Conservation (phyloP, 352 stramenopile genomes). For the Phytophthora niederhauseri region DNA sequence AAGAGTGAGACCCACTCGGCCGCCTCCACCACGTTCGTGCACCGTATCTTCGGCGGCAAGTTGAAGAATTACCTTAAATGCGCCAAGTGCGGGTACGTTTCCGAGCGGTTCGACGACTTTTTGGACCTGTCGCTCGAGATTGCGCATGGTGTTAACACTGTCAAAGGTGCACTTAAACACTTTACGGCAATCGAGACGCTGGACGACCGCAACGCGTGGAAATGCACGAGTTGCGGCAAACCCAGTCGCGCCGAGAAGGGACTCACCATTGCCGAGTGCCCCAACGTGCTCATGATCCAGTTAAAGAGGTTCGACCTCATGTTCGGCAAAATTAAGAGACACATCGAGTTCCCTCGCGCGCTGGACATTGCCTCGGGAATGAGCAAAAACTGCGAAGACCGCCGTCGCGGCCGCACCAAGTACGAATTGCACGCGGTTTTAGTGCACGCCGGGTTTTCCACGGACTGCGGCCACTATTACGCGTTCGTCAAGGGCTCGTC, state of each 20-base stretch:
- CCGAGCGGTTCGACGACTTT: constrained; percentile 85
- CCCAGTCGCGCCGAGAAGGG: constrained; percentile 81
- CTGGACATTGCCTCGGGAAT: constrained; percentile 73
- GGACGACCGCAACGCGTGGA: constrained; percentile 87
- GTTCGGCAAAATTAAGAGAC: constrained; percentile 90
- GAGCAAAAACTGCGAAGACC: constrained; percentile 59
- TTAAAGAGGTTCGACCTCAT: constrained; percentile 92
- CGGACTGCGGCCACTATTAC: constrained; percentile 92
- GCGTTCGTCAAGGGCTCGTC: constrained; percentile 89
- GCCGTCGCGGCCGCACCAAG: constrained; percentile 50
- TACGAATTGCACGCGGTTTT: constrained; percentile 87
- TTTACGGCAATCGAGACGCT: constrained; percentile 88
- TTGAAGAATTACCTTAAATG: constrained; percentile 88
- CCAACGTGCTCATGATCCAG: constrained; percentile 90
- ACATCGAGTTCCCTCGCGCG: constrained; percentile 75
- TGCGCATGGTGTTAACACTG: constrained; percentile 67
- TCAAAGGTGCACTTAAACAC: constrained; percentile 78
- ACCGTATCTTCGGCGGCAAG: constrained; percentile 87
- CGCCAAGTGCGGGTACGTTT: constrained; percentile 82
- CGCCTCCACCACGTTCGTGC: constrained; percentile 78
- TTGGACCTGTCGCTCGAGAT: constrained; percentile 92
- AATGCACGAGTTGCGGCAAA: constrained; percentile 83
- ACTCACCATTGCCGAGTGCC: constrained; percentile 77
- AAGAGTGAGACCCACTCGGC: constrained; percentile 66
- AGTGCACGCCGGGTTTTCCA: constrained; percentile 89